Evolutionary conservation across 768 basidiomycete species (phyloP).

Genomic region (Leucosporidium yakuticum): DNA sequence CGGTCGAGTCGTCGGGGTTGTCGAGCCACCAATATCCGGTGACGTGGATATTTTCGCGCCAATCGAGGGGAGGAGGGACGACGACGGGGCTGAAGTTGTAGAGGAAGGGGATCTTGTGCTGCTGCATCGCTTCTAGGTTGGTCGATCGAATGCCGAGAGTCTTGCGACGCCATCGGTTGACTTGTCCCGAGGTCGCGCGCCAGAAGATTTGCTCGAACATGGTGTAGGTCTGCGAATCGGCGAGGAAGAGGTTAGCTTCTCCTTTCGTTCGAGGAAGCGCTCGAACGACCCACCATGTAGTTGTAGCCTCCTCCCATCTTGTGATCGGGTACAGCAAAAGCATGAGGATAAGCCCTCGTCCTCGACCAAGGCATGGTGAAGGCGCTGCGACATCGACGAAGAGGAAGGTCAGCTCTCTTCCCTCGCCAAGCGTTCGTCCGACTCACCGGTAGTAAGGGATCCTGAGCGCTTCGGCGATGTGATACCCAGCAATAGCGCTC

Average conservation of each 20-base stretch:
- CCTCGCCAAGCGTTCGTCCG: neutral
- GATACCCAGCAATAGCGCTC: constrained; percentile 93
- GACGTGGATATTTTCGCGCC: constrained; percentile 97
- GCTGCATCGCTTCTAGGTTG: constrained; percentile 88
- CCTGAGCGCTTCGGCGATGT: constrained; percentile 87
- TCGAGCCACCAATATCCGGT: constrained; percentile 98
- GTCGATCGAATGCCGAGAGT: constrained; percentile 69
- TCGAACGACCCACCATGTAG: constrained; percentile 67
- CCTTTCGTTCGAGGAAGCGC: neutral
- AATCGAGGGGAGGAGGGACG: constrained; percentile 90
- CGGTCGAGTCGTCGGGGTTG: constrained; percentile 72
- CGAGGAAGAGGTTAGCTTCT: neutral
- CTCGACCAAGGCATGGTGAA: constrained; percentile 99
- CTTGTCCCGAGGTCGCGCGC: constrained; percentile 86
- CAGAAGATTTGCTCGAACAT: constrained; percentile 99
- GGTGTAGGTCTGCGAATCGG: constrained; percentile 53
- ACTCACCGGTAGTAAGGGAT: constrained; percentile 77
- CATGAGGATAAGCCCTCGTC: constrained; percentile 93
- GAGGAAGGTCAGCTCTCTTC: neutral
- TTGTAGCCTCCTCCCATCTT: constrained; percentile 99
- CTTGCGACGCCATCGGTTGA: constrained; percentile 87
- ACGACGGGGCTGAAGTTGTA: constrained; percentile 84
- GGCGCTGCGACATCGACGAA: constrained; percentile 45
- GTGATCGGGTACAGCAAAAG: constrained; percentile 88
- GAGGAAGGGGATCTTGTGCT: constrained; percentile 93